Conservation (phyloP, 1,284 basidiomycete species). For the Marasmius sp. region DNA sequence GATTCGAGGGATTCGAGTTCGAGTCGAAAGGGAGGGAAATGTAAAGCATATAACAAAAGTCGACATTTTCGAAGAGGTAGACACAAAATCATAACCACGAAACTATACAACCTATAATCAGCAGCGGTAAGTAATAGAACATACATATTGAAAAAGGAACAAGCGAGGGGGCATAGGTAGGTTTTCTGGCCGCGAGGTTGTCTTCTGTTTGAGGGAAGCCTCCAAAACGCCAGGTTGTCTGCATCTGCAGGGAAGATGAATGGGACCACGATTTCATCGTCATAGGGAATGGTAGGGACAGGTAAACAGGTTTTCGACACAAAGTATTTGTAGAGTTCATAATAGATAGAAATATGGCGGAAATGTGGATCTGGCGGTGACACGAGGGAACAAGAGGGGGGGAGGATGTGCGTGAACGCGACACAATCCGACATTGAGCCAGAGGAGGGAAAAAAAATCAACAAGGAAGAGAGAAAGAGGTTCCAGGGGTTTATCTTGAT, state of each 20-base stretch:
- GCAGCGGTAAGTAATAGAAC: no score
- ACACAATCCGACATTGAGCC: constrained; percentile 3
- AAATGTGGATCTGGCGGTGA: no score
- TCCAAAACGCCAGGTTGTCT: background rate
- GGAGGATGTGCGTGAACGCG: background rate
- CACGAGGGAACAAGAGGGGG: background rate
- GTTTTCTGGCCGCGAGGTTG: background rate
- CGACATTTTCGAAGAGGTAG: no score
- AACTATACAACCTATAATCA: no score
- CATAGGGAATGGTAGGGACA: background rate
- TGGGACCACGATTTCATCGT: background rate
- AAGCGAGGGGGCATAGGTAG: background rate
- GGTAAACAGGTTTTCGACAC: background rate
- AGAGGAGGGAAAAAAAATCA: constrained; percentile 10
- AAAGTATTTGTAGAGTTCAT: background rate
- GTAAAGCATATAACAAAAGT: no score
- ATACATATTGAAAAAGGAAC: background rate
- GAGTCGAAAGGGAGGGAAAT: no score
- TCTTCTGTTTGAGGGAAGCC: background rate
- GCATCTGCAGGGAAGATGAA: background rate
- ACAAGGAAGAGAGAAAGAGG: constrained; percentile 16
- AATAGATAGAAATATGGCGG: background rate
- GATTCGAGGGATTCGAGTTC: no score
- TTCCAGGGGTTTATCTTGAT: background rate
- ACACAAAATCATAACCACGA: no score